Base-by-base conservation (phyloP, 2,329 filamentous ascomycete genomes). In the Fonsecaea monophora region DNA sequence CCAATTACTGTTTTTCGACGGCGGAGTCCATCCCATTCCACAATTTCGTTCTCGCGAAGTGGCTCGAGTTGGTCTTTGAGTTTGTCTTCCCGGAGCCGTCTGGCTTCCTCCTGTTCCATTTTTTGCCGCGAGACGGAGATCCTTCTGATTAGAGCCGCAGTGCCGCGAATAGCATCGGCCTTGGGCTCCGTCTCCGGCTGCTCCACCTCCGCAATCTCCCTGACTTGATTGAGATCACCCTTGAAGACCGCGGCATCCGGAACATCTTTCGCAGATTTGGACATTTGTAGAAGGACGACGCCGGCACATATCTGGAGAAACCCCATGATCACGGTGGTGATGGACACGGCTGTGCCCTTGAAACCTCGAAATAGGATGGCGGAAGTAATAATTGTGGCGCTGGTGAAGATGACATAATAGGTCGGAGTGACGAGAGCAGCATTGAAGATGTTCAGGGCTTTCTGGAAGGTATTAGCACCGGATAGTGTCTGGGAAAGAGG, bases 361-460 rank as follows among this genome's bases (percentile, higher is more conserved):
- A 99, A 97, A 7, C 95, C 95, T 70, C 89, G 90, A 79, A 98
- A 98, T 2, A 99, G 83, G 55, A 99, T 89, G 3, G 94, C 91
- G 0, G 94, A 97, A 5, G 94, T 96, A 72, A 98, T 87, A 71
- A 99, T 97, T 21, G 95, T 98, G 4, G 93, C 91, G 73, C 90
- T 96, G 45, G 95, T 99, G 78, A 99, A 99, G 82, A 96, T 94
- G 71, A 99, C 95, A 78, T 99, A 99, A 81, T 99, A 99, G 2
- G 95, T 99, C 0, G 95, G 95, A 0, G 95, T 99, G 67, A 99
- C 95, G 71, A 99, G 86, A 7, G 95, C 94, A 42, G 95, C 95
- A 75, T 99, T 98, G 84, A 94, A 98, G 58, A 99, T 80, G 76
- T 99, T 98, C 64, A 98, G 85, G 5, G 95, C 95, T 97, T 99